Conservation (phyloP, 768 basidiomycete genomes). For the Termitomyces sp. region DNA sequence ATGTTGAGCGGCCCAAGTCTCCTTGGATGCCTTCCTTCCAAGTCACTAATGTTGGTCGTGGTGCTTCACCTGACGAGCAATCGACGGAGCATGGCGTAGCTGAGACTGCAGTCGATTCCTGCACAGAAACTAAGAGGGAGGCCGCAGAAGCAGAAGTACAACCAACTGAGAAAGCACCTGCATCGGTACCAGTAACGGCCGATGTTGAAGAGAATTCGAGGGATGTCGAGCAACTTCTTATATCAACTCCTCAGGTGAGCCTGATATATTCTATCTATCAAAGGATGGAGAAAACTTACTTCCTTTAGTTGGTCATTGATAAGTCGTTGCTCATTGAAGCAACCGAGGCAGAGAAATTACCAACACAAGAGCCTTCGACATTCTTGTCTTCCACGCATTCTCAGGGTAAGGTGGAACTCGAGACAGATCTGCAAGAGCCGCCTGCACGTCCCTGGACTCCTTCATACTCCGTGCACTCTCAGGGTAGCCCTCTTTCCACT, state of each 20-base stretch:
- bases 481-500: slow-evolving; percentile 24
- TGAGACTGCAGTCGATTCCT: slow-evolving; percentile 1
- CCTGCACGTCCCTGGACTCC: slow-evolving; percentile 29
- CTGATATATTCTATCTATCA: background rate
- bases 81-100: background rate
- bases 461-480: slow-evolving; percentile 36
- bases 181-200: background rate
- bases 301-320: slow-evolving; percentile 15
- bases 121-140: background rate
- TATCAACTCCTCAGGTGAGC: slow-evolving; percentile 10
- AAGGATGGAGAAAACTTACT: background rate
- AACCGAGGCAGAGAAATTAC: background rate
- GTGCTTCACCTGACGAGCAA: slow-evolving; percentile 18
- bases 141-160: background rate
- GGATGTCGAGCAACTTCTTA: background rate
- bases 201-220: slow-evolving; percentile 6
- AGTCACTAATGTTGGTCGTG: slow-evolving; percentile 34
- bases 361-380: slow-evolving; percentile 20
- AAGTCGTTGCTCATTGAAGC: slow-evolving; percentile 11
- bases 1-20: slow-evolving; percentile 39
- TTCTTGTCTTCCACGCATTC: slow-evolving; percentile 33
- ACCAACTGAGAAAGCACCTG: background rate
- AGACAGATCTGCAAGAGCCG: slow-evolving; percentile 1
- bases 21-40: slow-evolving; percentile 52
- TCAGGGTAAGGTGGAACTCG: slow-evolving; percentile 21